Evolutionary conservation across 148 eudicot genomes (phyloP).

Genomic region (Rhododendron molle): DNA sequence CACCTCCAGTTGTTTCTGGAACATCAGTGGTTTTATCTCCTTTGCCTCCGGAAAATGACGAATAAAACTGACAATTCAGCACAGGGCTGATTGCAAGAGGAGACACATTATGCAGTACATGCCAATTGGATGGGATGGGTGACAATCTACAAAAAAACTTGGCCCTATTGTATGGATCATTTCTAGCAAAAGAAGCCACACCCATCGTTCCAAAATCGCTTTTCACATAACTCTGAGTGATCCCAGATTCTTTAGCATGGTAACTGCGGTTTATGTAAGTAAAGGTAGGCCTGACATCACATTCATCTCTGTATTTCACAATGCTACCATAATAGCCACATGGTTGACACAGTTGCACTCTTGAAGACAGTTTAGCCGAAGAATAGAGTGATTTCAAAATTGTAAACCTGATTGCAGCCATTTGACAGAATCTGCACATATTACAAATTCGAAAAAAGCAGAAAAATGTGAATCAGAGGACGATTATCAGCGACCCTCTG

Average conservation of each 20-base stretch:
- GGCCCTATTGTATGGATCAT: constrained; percentile 22
- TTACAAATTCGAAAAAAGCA: neutral
- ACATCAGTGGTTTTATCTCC: constrained; percentile 31
- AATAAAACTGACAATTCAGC: constrained; percentile 34
- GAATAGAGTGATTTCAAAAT: constrained; percentile 32
- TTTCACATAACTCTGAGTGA: constrained; percentile 9
- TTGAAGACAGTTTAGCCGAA: constrained; percentile 11
- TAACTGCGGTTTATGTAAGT: constrained; percentile 25
- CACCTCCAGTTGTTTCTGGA: constrained; percentile 24
- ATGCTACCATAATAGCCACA: neutral
- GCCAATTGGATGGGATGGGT: neutral
- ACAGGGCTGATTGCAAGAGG: constrained; percentile 24
- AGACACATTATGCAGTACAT: constrained; percentile 20
- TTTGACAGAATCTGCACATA: neutral
- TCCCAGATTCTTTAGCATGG: constrained; percentile 21
- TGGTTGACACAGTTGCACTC: constrained; percentile 11
- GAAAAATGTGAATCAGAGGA: neutral
- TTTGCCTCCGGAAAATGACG: constrained; percentile 39
- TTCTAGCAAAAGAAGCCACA: constrained; percentile 12
- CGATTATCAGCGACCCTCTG: neutral
- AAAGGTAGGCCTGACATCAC: constrained; percentile 27
- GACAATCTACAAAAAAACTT: constrained; percentile 7
- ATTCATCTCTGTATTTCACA: neutral
- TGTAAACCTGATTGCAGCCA: constrained; percentile 12
- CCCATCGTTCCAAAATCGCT: neutral